Evolutionary conservation across 108 stramenopile genomes (phyloP).

Genomic region (Cyclotella baltica): DNA sequence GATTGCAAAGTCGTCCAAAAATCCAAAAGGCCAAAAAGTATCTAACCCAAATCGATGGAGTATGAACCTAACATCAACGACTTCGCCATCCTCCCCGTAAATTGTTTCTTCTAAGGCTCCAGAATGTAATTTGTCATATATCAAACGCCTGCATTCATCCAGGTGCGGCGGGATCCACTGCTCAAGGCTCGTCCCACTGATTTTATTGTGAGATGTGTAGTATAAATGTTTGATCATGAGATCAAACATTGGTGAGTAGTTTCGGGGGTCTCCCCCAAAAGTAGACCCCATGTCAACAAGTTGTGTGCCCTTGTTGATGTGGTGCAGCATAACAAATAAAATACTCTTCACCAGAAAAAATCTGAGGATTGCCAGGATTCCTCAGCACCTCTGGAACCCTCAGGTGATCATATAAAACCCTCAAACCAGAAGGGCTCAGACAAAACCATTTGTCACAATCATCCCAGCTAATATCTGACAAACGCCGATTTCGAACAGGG

Average conservation of each 20-base stretch:
- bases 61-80: slow-evolving; percentile 1
- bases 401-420: neutral
- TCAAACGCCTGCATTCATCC: slow-evolving; percentile 11
- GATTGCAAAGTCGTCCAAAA: slow-evolving; percentile 34
- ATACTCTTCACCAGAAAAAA: slow-evolving; percentile 29
- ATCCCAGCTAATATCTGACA: slow-evolving; percentile 1
- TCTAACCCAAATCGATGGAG: slow-evolving; percentile 24
- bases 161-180: slow-evolving; percentile 35
- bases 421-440: neutral
- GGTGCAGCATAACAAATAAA: slow-evolving; percentile 20
- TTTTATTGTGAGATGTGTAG: slow-evolving; percentile 41
- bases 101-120: slow-evolving; percentile 14
- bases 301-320: slow-evolving; percentile 11
- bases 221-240: slow-evolving; percentile 22
- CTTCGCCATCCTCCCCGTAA: slow-evolving; percentile 8
- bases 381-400: slow-evolving; percentile 4
- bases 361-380: neutral
- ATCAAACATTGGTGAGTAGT: slow-evolving; percentile 21
- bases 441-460: slow-evolving; percentile 21
- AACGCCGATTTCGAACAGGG: neutral
- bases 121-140: slow-evolving; percentile 8
- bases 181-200: slow-evolving; percentile 26
- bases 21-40: slow-evolving; percentile 30
- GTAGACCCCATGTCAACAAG: slow-evolving; percentile 22
- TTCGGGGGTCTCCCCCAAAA: slow-evolving; percentile 34